Conservation (phyloP, 768 basidiomycete genomes). For the Amylocystis lapponica region DNA sequence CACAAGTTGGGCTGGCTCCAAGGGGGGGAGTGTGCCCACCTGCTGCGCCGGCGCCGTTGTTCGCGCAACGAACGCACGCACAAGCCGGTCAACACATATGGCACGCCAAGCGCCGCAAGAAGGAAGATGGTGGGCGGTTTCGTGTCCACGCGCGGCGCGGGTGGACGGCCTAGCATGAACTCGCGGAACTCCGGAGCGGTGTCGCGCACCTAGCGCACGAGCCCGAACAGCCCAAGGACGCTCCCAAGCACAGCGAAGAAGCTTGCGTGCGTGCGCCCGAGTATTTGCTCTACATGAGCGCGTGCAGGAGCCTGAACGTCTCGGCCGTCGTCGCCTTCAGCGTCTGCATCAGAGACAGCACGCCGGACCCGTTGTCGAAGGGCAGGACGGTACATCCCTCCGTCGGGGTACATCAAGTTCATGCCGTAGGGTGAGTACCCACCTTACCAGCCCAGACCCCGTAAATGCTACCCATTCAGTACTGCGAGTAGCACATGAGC, state of each 20-base stretch:
- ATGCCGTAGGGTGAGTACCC: conserved; percentile 26
- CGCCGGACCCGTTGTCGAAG: conserved; percentile 37
- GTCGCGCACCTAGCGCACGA: conserved; percentile 80
- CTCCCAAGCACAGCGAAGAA: conserved; percentile 95
- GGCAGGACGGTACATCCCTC: conserved; percentile 33
- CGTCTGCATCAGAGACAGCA: conserved; percentile 73
- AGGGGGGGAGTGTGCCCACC: conserved; percentile 41
- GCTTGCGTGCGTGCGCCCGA: conserved; percentile 90
- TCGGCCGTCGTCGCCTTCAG: conserved; percentile 87
- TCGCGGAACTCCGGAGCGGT: conserved; percentile 65
- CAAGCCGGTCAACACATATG: conserved; percentile 89
- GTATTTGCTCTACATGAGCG: conserved; percentile 95
- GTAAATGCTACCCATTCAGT: conserved; percentile 37
- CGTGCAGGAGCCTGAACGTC: conserved; percentile 90
- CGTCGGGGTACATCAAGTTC: conserved; percentile 24
- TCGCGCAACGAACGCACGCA: conserved; percentile 68
- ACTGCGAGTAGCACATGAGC: conserved; percentile 36
- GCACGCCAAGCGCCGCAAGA: conserved; percentile 87
- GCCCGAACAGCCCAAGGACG: conserved; percentile 87
- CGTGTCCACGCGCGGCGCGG: conserved; percentile 61
- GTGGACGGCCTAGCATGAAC: conserved; percentile 61
- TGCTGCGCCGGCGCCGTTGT: conserved; percentile 35
- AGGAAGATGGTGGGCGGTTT: conserved; percentile 94
- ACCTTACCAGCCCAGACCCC: conserved; percentile 39
- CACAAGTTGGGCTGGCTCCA: conserved; percentile 74